Base-by-base conservation (phyloP, 2,329 filamentous ascomycete genomes). In the Xylariaceae sp. region DNA sequence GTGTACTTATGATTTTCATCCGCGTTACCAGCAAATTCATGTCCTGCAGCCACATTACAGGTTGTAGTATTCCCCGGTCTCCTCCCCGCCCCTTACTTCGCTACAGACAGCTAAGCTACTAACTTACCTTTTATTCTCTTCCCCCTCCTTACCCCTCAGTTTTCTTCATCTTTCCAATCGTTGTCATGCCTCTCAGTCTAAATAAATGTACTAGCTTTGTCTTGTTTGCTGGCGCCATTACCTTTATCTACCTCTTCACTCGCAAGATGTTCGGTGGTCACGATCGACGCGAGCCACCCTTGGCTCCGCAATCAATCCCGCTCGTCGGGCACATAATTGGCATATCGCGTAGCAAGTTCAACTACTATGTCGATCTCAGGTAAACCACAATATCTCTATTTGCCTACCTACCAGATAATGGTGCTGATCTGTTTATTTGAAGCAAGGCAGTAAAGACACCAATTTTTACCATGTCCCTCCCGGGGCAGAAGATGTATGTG, bases 401-500 rank as follows among this genome's bases (percentile, higher is more conserved):
- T 8, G 37, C 19, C 17, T 10, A 8, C n/a, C 19, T 22, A 32
- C 27, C 16, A 16, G 7, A 16, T 8, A 32, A 16, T 32, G 27
- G 4, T 22, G 37, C 37, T 39, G 6, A 39, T 14, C 12, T n/a
- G 17, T 39, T 39, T 25, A 12, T 22, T 29, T 22, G n/a, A 34
- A 44, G 45, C n/a, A 48, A 48, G 54, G 16, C 33, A 53, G 38
- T 44, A 53, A 23, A 56, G 39, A 4, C 43, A 22, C 65, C 69
- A 0, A 69, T 73, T 23, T 67, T 67, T 44, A 73, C 69, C 4
- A 49, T 75, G 19, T 48, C 62, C 3, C 55, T 74, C 27, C 67
- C 68, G 1, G 67, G 68, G 4, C 58, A 65, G 22, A 67, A 68
- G 40, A 59, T 72, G 40, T 73, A 73, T 38, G 58, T 73, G 8